Base-by-base conservation (phyloP, 2,329 filamentous ascomycete genomes). In the Tolypocladium endophyticum region DNA sequence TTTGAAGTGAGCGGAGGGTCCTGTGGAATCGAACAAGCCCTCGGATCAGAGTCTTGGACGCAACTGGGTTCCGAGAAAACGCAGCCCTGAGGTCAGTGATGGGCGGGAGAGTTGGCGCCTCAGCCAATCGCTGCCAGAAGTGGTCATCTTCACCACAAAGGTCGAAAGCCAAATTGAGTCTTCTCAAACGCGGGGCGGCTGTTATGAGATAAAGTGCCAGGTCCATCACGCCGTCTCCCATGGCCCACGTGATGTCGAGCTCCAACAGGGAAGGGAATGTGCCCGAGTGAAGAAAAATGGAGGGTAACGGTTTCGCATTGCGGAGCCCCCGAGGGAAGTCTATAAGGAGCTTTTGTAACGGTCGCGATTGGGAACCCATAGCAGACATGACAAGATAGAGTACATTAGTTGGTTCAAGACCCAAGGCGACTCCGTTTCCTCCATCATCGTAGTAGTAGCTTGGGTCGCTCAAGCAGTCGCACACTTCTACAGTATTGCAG, bases 241-340 rank as follows among this genome's bases (percentile, higher is more conserved):
- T 20, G 2, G 0, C 7, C 25, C 45, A 50, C 3, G 25, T 3
- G 7, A 50, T 28, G 25, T 30, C 12, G 45, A 50, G 45, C 14
- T 50, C 45, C 25, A 18, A 25, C 7, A 50, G 45, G 9, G 23
- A 50, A 11, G 45, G 45, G 14, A 50, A 50, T 7, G 9, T 8
- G 25, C 8, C 25, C 12, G 45, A 50, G 45, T 9, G 14, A 16
- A 50, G 7, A 18, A 14, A 3, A 18, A 50, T 30, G 25, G 45
- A 50, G 45, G 45, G 45, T 14, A 50, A 23, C 14, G 16, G 45
- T 18, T 18, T 6, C 16, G 54, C 36, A 23, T 41, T 9, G 20
- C 16, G 3, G 12, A 0, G 2, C 1, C 0, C 1, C 4, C 23
- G 20, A 5, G 8, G 4, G 14, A 56, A 38, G 23, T 41, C 1